Base-by-base conservation (phyloP, 306 rosid genomes). In the Rubus parviflorus region DNA sequence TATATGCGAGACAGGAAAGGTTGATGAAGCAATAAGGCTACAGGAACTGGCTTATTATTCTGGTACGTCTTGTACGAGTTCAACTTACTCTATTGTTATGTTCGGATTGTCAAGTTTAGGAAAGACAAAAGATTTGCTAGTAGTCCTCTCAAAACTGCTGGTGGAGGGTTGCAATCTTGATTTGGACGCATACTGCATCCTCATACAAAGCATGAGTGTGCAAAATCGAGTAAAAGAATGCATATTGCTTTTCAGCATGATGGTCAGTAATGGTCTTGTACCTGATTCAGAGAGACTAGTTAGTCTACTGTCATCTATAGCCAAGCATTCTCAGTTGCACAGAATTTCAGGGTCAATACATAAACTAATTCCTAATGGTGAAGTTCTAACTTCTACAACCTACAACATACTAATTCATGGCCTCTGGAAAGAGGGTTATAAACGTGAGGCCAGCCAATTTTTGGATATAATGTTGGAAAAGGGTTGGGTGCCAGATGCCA, bases 401-500 rank as follows among this genome's bases (percentile, higher is more conserved):
- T 90, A 75, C 84, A 87, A 83, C 78, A 60, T 95, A 63, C 84
- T 89, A 79, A 86, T 92, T 72, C 76, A 84, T 72, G 96, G 97
- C 66, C 82, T 92, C 48, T 88, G 90, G 97, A 92, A 85, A 86
- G 98, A 94, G 86, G 95, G 90, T 74, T 79, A 80, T 72, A 86
- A 79, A 80, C 46, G 8, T 0, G 87, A 88, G 76, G 97, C 98
- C 0, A 48, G 46, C 7, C 70, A 47, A 23, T 82, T 94, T 38
- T 83, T 94, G 83, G 97, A 94, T 74, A 74, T 79, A 69, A 94
- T 92, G 97, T 79, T 94, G 87, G 97, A 95, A 78, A 86, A 83
- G 79, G 95, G 97, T 75, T 95, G 97, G 97, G 86, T 95, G 74
- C 98, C 95, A 1, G 93, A 92, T 85, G 81, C 85, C 46, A 58